Conservation (phyloP, 2,329 filamentous ascomycete species). For the Plenodomus biglobosus region DNA sequence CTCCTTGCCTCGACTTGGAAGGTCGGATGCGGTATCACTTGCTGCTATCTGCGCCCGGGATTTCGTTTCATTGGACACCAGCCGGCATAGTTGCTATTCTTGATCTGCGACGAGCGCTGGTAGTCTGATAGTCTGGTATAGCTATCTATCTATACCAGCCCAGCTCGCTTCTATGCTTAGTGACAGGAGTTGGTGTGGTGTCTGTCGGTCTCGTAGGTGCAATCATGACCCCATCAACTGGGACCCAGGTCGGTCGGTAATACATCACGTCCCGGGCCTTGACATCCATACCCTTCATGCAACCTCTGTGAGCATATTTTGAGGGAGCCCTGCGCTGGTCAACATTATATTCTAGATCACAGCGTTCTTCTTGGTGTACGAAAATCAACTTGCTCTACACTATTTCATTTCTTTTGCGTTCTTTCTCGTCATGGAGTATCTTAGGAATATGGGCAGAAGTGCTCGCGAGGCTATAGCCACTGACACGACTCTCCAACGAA, state of each 20-base stretch:
- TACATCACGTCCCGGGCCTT: constrained; percentile 3
- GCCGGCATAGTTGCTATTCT: constrained; percentile 2
- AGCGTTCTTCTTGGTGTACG: background rate
- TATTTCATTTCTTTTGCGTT: constrained; percentile 1
- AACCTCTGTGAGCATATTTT: constrained; percentile 8
- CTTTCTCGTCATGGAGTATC: constrained; percentile 24
- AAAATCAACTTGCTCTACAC: background rate
- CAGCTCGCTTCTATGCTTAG: constrained; percentile 17
- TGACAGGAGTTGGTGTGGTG: constrained; percentile 20
- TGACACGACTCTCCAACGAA: constrained; percentile 34
- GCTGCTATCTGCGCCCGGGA: constrained; percentile 13
- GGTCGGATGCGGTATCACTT: constrained; percentile 15
- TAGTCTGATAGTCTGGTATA: background rate
- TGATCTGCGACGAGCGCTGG: background rate
- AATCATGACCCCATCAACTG: constrained; percentile 5
- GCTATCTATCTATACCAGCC: constrained; percentile 5
- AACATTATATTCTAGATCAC: background rate
- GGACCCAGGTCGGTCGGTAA: constrained; percentile 4
- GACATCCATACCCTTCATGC: constrained; percentile 1
- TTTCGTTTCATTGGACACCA: constrained; percentile 11
- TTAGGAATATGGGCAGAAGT: constrained; percentile 17
- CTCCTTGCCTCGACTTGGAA: constrained; percentile 19
- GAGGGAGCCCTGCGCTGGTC: background rate
- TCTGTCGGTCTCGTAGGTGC: constrained; percentile 16
- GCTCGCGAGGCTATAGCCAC: constrained; percentile 22